Base-by-base conservation (phyloP, 371 early-diverging fungal species). In the Rhizomucor pusillus region DNA sequence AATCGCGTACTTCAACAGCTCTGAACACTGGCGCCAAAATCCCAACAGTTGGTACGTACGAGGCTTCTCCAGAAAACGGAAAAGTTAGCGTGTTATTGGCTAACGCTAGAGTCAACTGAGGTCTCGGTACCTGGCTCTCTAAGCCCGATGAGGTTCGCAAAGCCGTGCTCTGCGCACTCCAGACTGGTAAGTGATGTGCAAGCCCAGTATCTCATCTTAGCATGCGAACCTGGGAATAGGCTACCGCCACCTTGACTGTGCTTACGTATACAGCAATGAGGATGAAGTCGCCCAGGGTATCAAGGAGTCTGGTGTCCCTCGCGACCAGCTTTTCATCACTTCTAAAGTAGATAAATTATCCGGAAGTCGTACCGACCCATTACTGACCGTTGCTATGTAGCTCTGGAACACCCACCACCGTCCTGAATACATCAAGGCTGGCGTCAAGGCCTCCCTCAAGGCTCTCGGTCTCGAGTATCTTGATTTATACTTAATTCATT, bases 401-500 rank as follows among this genome's bases (percentile, higher is more conserved):
- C 77, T 98, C 20, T 94, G 94, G 95, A 90, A 90, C 72, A 90
- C 86, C 47, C 72, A 84, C 51, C 90, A 91, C 51, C 75, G 75
- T 23, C 85, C 87, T 22, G 80, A 86, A 47, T 75, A 88, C 43
- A 90, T 93, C 22, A 65, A 73, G 25, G 72, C 85, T 29, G 87
- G 78, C 12, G 57, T 85, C 24, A 69, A 81, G 52, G 68, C 76
- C n/a, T 88, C 91, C 22, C 79, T 97, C 34, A 59, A 63, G 36
- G 85, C 91, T 58, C 76, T 97, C 29, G 82, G 82, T 43, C 56
- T 88, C 20, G 86, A 91, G 25, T 96, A 96, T 60, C 67, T 97
- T 39, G 98, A 98, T 63, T 65, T 95, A 47, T 94, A 94, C 64
- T 74, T 97, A 56, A 86, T 98, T 51, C 93, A 93, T 62, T 92